Base-by-base conservation (phyloP, 2,329 filamentous ascomycete species). In the Cordyceps javanica region DNA sequence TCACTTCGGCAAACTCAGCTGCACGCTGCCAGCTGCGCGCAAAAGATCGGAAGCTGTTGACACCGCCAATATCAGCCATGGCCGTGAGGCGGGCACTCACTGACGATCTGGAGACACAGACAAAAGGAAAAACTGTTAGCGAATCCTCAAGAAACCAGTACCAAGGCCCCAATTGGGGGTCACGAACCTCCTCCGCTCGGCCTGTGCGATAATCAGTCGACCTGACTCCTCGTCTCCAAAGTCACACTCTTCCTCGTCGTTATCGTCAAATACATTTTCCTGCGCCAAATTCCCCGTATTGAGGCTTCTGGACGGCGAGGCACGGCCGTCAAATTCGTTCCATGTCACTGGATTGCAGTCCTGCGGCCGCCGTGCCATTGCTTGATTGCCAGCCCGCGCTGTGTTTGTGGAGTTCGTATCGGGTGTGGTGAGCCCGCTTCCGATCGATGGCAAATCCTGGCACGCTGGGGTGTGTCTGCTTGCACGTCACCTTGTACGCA, bases 21-120 rank as follows among this genome's bases (percentile, higher is more conserved):
- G 93, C 93, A 69, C 93, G 86, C 72, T 93, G 90, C 89, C 91
- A 96, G 65, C 90, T 96, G 60, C 89, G 84, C 45, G 92, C 90
- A 69, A 97, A 97, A 67, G 92, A 96, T 67, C 94, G 88, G 66
- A 97, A 89, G 72, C 90, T 95, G 77, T 97, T 97, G 60, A 92
- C 88, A 52, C 93, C 93, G 62, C 93, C 94, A 49, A 90, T 87
- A 60, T 96, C 86, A 63, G 81, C 78, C 55, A 87, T 69, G 55
- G 78, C 76, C 26, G 81, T 73, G 36, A 89, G 71, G 34, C 79
- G 78, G 61, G 81, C 77, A 32, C 79, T 80, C 39, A 83, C 75
- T 7, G 83, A 87, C n/a, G 82, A 82, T 60, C 83, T 85, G 28
- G n/a, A 28, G 3, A 10, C n/a, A n/a, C n/a, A n/a, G n/a, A n/a